Percentiles rank a stretch among this genome's conserved stretches.
These are phyloP conservation scores for Carex pumila DNA, from an alignment of 176 grass and related monocot species.

Conservation along the genomic window DNA sequence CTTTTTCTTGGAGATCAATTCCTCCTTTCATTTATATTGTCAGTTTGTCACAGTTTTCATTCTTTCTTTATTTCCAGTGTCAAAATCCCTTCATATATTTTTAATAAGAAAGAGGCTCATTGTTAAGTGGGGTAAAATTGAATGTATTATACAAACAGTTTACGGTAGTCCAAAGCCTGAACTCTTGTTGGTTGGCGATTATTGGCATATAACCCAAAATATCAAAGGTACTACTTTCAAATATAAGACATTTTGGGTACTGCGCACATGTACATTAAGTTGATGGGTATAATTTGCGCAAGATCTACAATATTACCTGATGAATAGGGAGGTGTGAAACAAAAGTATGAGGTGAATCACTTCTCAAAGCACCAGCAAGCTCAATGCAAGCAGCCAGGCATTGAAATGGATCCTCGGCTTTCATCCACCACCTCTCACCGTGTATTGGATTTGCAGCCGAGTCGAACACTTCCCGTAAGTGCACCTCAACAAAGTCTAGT, in stretches of 20 bases:
- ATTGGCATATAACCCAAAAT: not conserved
- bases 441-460: conserved; percentile 77
- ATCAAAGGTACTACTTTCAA: not conserved
- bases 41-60: not conserved
- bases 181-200: not conserved
- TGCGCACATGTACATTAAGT: not conserved
- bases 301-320: conserved; percentile 54
- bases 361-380: conserved; percentile 67
- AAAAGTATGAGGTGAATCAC: conserved; percentile 40
- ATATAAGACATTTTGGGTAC: not conserved
- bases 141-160: not conserved
- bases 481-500: conserved; percentile 60
- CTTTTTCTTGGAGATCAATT: not conserved
- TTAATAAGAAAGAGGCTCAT: not conserved
- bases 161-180: not conserved
- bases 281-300: not conserved
- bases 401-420: conserved; percentile 93
- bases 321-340: conserved; percentile 86
- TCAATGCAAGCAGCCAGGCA: conserved; percentile 90
- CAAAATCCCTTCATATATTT: not conserved
- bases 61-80: not conserved
- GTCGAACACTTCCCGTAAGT: conserved; percentile 76
- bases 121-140: not conserved
- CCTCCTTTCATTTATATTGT: not conserved
- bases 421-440: conserved; percentile 73